These are phyloP conservation scores for Aspergillus texensis DNA, from an alignment of 2,329 filamentous ascomycete species.

Conservation along the genomic window DNA sequence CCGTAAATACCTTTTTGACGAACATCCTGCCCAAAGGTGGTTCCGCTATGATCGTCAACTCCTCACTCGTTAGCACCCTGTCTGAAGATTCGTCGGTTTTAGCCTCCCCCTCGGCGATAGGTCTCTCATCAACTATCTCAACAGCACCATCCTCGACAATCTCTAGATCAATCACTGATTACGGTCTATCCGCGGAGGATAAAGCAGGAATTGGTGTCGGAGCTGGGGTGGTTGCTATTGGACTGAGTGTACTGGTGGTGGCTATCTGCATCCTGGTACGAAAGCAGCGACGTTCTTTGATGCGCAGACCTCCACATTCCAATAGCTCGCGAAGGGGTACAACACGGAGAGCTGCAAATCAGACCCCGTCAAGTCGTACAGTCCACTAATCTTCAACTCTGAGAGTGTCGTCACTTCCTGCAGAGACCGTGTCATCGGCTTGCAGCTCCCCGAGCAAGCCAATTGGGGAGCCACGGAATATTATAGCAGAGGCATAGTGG, in stretches of 20 bases:
- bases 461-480: too few relatives aligned
- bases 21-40: rapidly evolving
- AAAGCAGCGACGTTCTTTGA: not conserved
- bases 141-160: not conserved
- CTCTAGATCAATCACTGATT: not conserved
- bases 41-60: rapidly evolving
- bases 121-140: too few relatives aligned
- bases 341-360: not conserved
- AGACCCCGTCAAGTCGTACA: not conserved
- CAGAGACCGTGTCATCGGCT: too few relatives aligned
- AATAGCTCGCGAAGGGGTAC: not conserved
- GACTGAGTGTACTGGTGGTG: not conserved
- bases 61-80: not conserved
- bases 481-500: too few relatives aligned
- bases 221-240: not conserved
- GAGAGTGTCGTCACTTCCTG: not conserved
- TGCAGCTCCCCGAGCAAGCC: too few relatives aligned
- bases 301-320: not conserved
- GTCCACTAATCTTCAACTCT: not conserved
- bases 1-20: rapidly evolving
- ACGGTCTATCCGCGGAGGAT: not conserved
- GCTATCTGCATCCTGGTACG: not conserved
- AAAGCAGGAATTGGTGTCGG: not conserved
- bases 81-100: rapidly evolving
- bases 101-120: not conserved